Conservation (phyloP, 306 rosid genomes). For the Rosa lucieae region DNA sequence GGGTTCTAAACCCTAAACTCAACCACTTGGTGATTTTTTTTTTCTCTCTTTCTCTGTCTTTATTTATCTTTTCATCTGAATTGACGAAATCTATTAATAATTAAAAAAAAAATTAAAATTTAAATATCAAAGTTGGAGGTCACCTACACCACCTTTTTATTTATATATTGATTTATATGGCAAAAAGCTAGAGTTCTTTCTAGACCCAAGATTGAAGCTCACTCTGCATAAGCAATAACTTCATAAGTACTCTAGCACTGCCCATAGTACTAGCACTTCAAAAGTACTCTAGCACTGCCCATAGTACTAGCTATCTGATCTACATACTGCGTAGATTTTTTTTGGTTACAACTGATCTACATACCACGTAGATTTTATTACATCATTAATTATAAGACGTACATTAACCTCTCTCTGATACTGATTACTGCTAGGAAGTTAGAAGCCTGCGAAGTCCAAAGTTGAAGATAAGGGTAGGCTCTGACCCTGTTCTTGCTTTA, state of each 20-base stretch:
- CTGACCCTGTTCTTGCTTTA: neutral
- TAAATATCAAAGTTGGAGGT: too few relatives aligned
- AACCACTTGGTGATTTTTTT: too few relatives aligned
- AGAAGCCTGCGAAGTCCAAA: neutral
- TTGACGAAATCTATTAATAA: too few relatives aligned
- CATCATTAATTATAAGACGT: neutral
- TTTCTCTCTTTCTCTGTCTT: too few relatives aligned
- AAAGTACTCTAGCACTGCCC: neutral
- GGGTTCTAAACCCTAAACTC: too few relatives aligned
- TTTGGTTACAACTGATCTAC: neutral
- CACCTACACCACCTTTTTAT: too few relatives aligned
- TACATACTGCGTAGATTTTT: neutral
- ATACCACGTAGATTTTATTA: neutral
- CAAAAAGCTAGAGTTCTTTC: too few relatives aligned
- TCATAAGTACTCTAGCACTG: neutral
- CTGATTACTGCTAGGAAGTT: neutral
- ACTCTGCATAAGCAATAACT: neutral
- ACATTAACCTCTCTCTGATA: neutral
- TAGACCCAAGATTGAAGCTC: neutral
- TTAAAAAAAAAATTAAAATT: too few relatives aligned
- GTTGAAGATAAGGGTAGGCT: neutral
- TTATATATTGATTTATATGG: too few relatives aligned
- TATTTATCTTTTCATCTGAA: too few relatives aligned
- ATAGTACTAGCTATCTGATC: neutral
- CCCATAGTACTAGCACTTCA: neutral